Conservation (phyloP, 305 asterid species). For the Solanum aculeatissimum region DNA sequence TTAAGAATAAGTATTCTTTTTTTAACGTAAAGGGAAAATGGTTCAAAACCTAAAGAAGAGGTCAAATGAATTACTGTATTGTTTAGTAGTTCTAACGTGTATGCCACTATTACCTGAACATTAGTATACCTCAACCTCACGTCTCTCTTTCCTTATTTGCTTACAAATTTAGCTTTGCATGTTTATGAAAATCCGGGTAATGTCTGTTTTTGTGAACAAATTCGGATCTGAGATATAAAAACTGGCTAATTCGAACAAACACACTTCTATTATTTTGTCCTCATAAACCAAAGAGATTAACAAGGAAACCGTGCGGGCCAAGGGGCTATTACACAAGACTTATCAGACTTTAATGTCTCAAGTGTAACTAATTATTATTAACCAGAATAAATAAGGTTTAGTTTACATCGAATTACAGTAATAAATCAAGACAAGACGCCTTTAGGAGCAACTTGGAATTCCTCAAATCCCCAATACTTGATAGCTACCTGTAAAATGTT, state of each 20-base stretch:
- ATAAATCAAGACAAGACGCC: neutral
- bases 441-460: neutral
- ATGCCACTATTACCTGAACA: neutral
- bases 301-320: neutral
- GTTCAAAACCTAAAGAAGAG: neutral
- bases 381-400: neutral
- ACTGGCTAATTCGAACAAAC: neutral
- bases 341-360: neutral
- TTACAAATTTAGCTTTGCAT: neutral
- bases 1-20: neutral
- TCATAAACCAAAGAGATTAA: neutral
- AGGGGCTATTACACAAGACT: neutral
- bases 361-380: neutral
- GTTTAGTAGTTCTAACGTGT: neutral
- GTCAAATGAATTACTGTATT: neutral
- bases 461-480: neutral
- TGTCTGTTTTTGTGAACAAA: neutral
- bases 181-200: neutral
- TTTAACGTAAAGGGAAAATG: neutral
- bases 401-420: neutral
- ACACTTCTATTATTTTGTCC: neutral
- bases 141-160: neutral
- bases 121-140: neutral
- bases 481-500: neutral
- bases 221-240: neutral